Evolutionary conservation across 192 early-diverging fungal species (phyloP).

Genomic region (Backusella macrospora): DNA sequence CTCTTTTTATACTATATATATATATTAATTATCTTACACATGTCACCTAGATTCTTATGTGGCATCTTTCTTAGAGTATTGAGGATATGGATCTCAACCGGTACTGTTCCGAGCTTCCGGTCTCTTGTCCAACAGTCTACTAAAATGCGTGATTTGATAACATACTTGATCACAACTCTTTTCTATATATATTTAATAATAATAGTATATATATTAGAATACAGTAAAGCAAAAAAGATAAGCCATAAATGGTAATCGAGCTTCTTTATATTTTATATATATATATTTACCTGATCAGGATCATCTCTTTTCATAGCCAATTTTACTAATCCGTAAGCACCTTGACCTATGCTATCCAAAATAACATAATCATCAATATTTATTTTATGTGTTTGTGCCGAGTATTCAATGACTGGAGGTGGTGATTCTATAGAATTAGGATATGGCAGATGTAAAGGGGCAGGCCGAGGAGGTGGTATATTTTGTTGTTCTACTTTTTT

Average conservation of each 20-base stretch:
- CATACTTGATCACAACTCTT: conserved; percentile 71
- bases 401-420: conserved; percentile 36
- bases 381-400: conserved; percentile 46
- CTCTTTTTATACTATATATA: neutral
- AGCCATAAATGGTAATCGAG: conserved; percentile 1
- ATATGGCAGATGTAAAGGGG: neutral
- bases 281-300: conserved; percentile 43
- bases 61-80: conserved; percentile 58
- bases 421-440: too few relatives aligned
- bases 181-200: conserved; percentile 26
- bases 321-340: conserved; percentile 75
- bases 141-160: conserved; percentile 69
- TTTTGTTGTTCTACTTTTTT: neutral
- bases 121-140: conserved; percentile 73
- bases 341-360: conserved; percentile 64
- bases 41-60: conserved; percentile 55
- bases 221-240: conserved; percentile 28
- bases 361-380: conserved; percentile 64
- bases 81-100: conserved; percentile 78
- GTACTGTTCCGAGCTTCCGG: conserved; percentile 64
- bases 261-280: neutral
- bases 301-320: conserved; percentile 56
- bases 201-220: neutral
- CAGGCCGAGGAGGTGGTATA: neutral
- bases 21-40: conserved; percentile 41